Percentiles rank a stretch among this genome's conserved stretches.
Evolutionary conservation across 768 basidiomycete genomes (phyloP).

Genomic region (Xanthoconium purpureum): DNA sequence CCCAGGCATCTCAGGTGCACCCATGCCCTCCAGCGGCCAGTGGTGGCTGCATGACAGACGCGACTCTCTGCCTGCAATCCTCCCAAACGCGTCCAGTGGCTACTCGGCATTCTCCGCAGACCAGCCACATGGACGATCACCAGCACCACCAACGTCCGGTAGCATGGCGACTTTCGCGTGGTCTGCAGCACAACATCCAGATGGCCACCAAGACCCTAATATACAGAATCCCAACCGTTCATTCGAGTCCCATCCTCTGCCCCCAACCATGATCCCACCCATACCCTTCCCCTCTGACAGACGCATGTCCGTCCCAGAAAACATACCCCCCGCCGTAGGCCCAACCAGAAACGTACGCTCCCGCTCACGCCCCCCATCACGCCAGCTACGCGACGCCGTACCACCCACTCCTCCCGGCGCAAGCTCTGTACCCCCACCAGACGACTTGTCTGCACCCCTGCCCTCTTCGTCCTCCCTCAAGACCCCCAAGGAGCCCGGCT

Average conservation of each 20-base stretch:
- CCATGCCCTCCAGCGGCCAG: constrained; percentile 29
- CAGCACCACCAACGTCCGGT: constrained; percentile 54
- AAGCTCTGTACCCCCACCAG: constrained; percentile 36
- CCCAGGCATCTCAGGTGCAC: constrained; percentile 25
- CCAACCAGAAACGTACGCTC: constrained; percentile 58
- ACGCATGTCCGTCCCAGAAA: constrained; percentile 74
- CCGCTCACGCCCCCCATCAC: constrained; percentile 70
- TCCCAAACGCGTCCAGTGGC: constrained; percentile 56
- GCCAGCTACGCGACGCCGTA: constrained; percentile 47
- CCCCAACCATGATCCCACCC: constrained; percentile 54
- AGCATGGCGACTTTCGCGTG: constrained; percentile 72
- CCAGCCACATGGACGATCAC: constrained; percentile 60
- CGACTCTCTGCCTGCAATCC: constrained; percentile 69
- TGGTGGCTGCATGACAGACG: constrained; percentile 70
- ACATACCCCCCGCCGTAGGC: constrained; percentile 41
- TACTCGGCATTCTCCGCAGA: constrained; percentile 62
- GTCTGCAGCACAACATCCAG: constrained; percentile 50
- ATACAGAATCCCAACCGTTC: constrained; percentile 40
- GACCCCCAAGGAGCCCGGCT: constrained; percentile 44
- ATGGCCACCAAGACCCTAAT: constrained; percentile 46
- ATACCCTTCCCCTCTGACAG: constrained; percentile 61
- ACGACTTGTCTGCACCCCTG: constrained; percentile 41
- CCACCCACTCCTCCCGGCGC: constrained; percentile 36
- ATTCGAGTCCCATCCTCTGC: constrained; percentile 47
- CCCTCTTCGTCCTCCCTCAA: constrained; percentile 36